phyloP scores from a whole-genome alignment of 176 grass and related monocot species.

The Pontederia crassipes region DNA sequence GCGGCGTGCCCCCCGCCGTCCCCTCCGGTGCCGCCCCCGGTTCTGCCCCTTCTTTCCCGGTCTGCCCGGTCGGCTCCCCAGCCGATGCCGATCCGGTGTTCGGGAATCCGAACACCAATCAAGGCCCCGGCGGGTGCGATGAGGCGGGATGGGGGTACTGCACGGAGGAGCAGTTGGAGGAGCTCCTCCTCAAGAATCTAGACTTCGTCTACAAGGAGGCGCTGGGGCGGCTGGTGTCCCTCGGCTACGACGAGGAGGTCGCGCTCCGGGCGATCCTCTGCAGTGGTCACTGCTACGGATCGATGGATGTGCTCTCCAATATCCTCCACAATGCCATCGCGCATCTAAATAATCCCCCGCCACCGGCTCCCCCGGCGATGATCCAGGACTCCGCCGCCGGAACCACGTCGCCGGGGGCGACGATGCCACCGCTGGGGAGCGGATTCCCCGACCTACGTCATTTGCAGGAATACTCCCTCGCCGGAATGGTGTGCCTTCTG shows the following conservation, averaged over 20 bases:
- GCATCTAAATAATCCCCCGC: slow-evolving; percentile 40
- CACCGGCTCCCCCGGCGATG: slow-evolving; percentile 1
- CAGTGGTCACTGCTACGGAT: slow-evolving; percentile 71
- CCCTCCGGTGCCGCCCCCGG: background rate
- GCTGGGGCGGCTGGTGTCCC: slow-evolving; percentile 39
- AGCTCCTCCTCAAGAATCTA: slow-evolving; percentile 56
- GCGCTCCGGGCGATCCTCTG: slow-evolving; percentile 70
- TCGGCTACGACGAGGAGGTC: slow-evolving; percentile 48
- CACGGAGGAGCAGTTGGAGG: slow-evolving; percentile 66
- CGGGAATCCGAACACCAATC: slow-evolving; percentile 11
- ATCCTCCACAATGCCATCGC: slow-evolving; percentile 60
- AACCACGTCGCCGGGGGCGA: background rate
- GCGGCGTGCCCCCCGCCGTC: background rate
- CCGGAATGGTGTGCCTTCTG: slow-evolving; percentile 73
- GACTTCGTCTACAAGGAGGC: slow-evolving; percentile 81
- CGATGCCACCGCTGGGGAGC: background rate
- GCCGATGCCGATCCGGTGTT: background rate
- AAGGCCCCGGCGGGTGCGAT: background rate
- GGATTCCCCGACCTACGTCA: slow-evolving; percentile 75
- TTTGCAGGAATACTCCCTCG: slow-evolving; percentile 82
- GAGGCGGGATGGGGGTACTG: slow-evolving; percentile 33
- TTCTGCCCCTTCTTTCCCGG: background rate
- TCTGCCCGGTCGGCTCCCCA: background rate
- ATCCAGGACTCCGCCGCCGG: background rate
- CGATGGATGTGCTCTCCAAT: slow-evolving; percentile 51